Base-by-base conservation (phyloP, 2,329 filamentous ascomycete species). In the Ceratocystiopsis minuta region DNA sequence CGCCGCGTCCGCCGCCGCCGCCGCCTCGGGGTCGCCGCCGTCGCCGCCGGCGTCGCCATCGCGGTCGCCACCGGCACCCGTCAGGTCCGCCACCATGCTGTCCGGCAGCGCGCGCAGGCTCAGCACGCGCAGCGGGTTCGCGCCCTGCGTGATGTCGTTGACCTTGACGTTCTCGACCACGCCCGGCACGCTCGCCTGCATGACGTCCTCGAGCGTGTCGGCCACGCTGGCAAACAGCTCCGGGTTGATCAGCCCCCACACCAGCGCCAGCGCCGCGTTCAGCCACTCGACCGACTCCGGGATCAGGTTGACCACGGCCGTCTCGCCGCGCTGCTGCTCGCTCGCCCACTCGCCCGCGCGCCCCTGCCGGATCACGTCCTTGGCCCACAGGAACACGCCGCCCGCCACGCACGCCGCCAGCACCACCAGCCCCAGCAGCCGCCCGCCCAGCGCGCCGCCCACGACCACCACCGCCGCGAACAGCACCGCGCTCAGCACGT, bases 221-320 rank as follows among this genome's bases (percentile, higher is more conserved):
- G 87, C 87, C 10, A 95, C 73, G 6, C 75, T 74, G n/a, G 75
- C 66, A 57, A 98, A 90, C 81, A 96, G 92, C 36, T 96, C 88
- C 0, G 90, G 88, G 54, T 96, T 92, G 48, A 95, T 78, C 4
- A 96, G 65, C 1, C 84, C 82, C 90, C 90, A 98, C 36, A 90
- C 69, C 36, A 94, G 72, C 2, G 72, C 74, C 4, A 96, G 60
- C 40, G 90, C 73, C 0, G 83, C 87, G 57, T 98, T 98, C 72
- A 98, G 80, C 90, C 90, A 96, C 55, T 87, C 80, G 7, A 93
- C 87, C 0, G 83, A 92, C 60, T 95, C 88, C 0, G 88, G 88
- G 7, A 96, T 79, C 24, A 96, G 65, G 53, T 95, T 95, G 28
- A 80, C 77, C 3, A 82, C 85, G 1, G 88, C 85, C 57, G 77